Evolutionary conservation across 169 alveolate species (phyloP).

Genomic region (Eimeria praecox): DNA sequence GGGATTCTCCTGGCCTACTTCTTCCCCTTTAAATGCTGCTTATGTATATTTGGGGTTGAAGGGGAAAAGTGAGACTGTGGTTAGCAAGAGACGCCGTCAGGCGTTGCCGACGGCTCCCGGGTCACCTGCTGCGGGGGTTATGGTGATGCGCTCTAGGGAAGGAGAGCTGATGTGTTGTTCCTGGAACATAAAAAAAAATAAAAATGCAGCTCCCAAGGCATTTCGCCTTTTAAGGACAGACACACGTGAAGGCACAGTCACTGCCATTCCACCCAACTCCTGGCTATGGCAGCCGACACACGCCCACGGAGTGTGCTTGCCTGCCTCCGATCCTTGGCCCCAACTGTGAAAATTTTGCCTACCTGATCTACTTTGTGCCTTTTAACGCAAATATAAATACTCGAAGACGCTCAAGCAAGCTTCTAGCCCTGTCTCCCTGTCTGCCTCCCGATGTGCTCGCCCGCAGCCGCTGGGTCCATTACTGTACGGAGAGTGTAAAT

Average conservation of each 20-base stretch:
- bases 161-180: not conserved
- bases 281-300: not conserved
- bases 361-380: not conserved
- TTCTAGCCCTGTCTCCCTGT: not conserved
- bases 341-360: not conserved
- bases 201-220: not conserved
- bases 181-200: not conserved
- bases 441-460: not conserved
- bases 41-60: not conserved
- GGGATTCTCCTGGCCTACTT: not conserved
- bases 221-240: not conserved
- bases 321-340: not conserved
- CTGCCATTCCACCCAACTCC: not conserved
- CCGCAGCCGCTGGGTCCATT: not conserved
- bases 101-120: conserved; percentile 3
- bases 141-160: not conserved
- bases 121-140: not conserved
- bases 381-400: not conserved
- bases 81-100: conserved; percentile 38
- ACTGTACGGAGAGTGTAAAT: not conserved
- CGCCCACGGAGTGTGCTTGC: not conserved
- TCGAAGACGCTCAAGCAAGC: not conserved
- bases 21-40: not conserved
- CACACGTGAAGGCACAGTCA: not conserved
- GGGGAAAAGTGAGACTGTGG: not conserved